Percentiles rank a stretch among this genome's conserved stretches.
phyloP scores from a whole-genome alignment of 768 basidiomycete genomes.

The Lactarius evosmus region DNA sequence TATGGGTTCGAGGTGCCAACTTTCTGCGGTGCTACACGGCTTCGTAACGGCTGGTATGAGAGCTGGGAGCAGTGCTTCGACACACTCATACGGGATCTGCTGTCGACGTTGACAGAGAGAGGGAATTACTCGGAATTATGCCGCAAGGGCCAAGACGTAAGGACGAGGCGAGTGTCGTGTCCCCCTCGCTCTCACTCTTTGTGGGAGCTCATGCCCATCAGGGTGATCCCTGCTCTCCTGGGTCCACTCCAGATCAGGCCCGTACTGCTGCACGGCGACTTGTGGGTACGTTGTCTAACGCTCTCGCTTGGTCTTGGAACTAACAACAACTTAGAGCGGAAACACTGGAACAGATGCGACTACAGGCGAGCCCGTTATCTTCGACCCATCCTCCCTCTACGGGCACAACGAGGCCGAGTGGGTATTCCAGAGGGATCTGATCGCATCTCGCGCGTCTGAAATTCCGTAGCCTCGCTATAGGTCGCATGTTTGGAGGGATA shows the following conservation, averaged over 20 bases:
- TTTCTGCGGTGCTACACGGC: slow-evolving; percentile 69
- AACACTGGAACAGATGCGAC: slow-evolving; percentile 59
- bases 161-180: slow-evolving; percentile 38
- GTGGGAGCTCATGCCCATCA: slow-evolving; percentile 31
- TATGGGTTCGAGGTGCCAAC: slow-evolving; percentile 75
- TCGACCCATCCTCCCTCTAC: slow-evolving; percentile 75
- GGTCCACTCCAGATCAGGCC: slow-evolving; percentile 56
- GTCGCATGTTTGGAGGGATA: slow-evolving; percentile 78
- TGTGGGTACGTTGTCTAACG: slow-evolving; percentile 55
- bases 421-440: slow-evolving; percentile 29
- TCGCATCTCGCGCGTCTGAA: slow-evolving; percentile 3
- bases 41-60: slow-evolving; percentile 69
- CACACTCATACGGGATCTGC: slow-evolving; percentile 56
- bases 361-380: slow-evolving; percentile 62
- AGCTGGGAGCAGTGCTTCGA: slow-evolving; percentile 70
- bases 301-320: neutral
- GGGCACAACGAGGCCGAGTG: slow-evolving; percentile 84
- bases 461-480: slow-evolving; percentile 59
- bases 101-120: slow-evolving; percentile 44
- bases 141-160: slow-evolving; percentile 49
- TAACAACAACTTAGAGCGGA: slow-evolving; percentile 50
- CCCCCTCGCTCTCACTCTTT: neutral
- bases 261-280: slow-evolving; percentile 72
- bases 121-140: slow-evolving; percentile 47
- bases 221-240: slow-evolving; percentile 72